Evolutionary conservation across 495 filamentous ascomycete species (phyloP).

Genomic region (Penicillium soppii): DNA sequence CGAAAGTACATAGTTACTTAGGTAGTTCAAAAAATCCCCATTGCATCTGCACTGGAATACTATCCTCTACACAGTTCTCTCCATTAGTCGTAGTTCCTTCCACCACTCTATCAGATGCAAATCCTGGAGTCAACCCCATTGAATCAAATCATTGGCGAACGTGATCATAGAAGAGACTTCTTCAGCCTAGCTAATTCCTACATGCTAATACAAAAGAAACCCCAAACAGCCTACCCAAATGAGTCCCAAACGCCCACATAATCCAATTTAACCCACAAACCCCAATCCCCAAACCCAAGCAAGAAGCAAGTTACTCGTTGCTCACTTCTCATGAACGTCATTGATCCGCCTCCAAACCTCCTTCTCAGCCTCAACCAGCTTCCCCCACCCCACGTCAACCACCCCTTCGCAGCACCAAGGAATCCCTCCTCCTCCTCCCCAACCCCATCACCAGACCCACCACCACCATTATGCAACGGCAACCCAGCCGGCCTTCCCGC

Average conservation of each 20-base stretch:
- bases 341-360: constrained; percentile 73
- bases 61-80: too few relatives aligned
- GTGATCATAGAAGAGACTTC: too few relatives aligned
- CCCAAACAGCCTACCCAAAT: not conserved
- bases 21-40: not conserved
- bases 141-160: too few relatives aligned
- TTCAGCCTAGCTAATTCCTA: too few relatives aligned
- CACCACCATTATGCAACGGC: constrained; percentile 26
- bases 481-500: constrained; percentile 9
- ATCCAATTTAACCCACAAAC: not conserved
- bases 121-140: too few relatives aligned
- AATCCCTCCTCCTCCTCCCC: constrained; percentile 46
- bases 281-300: not conserved
- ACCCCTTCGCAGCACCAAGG: constrained; percentile 56
- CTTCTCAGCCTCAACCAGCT: constrained; percentile 61
- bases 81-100: too few relatives aligned
- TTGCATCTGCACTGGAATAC: not conserved
- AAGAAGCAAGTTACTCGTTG: too few relatives aligned
- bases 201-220: not conserved
- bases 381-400: constrained; percentile 60
- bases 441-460: constrained; percentile 17
- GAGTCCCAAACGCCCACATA: not conserved
- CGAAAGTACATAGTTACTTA: constrained; percentile 10
- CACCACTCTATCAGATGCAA: too few relatives aligned
- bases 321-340: constrained; percentile 32